phyloP scores from a whole-genome alignment of 2,329 filamentous ascomycete genomes.

The Colletotrichum liaoningense region DNA sequence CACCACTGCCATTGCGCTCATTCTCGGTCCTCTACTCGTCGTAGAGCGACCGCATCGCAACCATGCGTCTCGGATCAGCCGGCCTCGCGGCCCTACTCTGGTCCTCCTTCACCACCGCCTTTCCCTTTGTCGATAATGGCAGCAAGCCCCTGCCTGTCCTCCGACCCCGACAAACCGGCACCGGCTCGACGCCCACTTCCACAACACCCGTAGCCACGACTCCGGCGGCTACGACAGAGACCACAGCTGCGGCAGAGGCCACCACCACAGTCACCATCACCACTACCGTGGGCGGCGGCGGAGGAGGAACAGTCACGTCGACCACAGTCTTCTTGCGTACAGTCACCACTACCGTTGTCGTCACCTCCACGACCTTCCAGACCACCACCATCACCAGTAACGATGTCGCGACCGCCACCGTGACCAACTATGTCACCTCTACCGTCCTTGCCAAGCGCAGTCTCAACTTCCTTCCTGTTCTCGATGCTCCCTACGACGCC shows the following conservation, averaged over 20 bases:
- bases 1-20: background rate
- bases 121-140: slow-evolving; percentile 7
- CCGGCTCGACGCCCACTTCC: slow-evolving; percentile 10
- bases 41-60: slow-evolving; percentile 18
- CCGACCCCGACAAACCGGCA: slow-evolving; percentile 22
- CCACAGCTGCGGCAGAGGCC: background rate
- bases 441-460: slow-evolving; percentile 49
- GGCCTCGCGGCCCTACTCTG: slow-evolving; percentile 33
- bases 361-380: slow-evolving; percentile 48
- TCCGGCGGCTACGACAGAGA: background rate
- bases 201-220: slow-evolving; percentile 12
- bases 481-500: slow-evolving; percentile 40
- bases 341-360: slow-evolving; percentile 44
- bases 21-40: background rate
- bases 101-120: slow-evolving; percentile 17
- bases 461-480: slow-evolving; percentile 41
- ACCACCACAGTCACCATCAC: slow-evolving; percentile 21
- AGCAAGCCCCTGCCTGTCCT: slow-evolving; percentile 21
- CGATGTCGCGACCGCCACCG: slow-evolving; percentile 49
- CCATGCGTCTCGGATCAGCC: slow-evolving; percentile 28
- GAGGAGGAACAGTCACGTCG: slow-evolving; percentile 29
- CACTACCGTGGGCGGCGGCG: slow-evolving; percentile 14
- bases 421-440: slow-evolving; percentile 47
- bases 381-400: slow-evolving; percentile 51
- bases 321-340: slow-evolving; percentile 27